phyloP scores from a whole-genome alignment of 106 monocot genomes.

The Dioscorea zingiberensis region DNA sequence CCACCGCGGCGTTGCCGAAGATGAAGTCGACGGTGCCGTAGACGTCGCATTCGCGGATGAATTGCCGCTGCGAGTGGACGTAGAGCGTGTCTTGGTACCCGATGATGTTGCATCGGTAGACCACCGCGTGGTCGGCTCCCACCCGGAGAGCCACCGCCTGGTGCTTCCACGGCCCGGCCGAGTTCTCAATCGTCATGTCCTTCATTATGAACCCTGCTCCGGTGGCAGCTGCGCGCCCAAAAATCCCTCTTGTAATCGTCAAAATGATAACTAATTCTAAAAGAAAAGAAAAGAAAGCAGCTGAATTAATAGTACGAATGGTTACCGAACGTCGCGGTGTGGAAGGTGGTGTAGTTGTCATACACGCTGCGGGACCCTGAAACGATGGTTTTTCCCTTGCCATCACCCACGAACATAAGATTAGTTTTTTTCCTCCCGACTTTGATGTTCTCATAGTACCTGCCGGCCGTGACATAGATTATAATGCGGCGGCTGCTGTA shows the following conservation, averaged over 20 bases:
- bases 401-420: slow-evolving; percentile 66
- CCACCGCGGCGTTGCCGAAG: slow-evolving; percentile 89
- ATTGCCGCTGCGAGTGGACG: slow-evolving; percentile 65
- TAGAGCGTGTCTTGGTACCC: slow-evolving; percentile 81
- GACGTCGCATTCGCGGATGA: slow-evolving; percentile 75
- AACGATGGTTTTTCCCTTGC: slow-evolving; percentile 36
- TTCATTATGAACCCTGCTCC: slow-evolving; percentile 61
- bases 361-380: slow-evolving; percentile 27
- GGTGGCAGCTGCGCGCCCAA: slow-evolving; percentile 52
- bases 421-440: slow-evolving; percentile 53
- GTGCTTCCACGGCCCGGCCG: slow-evolving; percentile 62
- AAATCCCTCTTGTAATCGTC: no score
- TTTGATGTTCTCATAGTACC: slow-evolving; percentile 78
- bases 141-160: slow-evolving; percentile 82
- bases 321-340: slow-evolving; percentile 72
- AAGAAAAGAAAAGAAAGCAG: not conserved
- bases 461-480: slow-evolving; percentile 78
- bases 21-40: slow-evolving; percentile 90
- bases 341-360: slow-evolving; percentile 56
- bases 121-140: slow-evolving; percentile 74
- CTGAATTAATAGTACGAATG: not conserved
- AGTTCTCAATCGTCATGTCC: slow-evolving; percentile 66
- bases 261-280: no score
- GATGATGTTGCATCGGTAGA: slow-evolving; percentile 57
- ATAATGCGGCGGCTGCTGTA: slow-evolving; percentile 53